Percentiles rank a stretch among this genome's conserved stretches.
These are phyloP conservation scores for Neurospora sp. DNA, from an alignment of 2,329 filamentous ascomycete genomes.

Conservation along the genomic window DNA sequence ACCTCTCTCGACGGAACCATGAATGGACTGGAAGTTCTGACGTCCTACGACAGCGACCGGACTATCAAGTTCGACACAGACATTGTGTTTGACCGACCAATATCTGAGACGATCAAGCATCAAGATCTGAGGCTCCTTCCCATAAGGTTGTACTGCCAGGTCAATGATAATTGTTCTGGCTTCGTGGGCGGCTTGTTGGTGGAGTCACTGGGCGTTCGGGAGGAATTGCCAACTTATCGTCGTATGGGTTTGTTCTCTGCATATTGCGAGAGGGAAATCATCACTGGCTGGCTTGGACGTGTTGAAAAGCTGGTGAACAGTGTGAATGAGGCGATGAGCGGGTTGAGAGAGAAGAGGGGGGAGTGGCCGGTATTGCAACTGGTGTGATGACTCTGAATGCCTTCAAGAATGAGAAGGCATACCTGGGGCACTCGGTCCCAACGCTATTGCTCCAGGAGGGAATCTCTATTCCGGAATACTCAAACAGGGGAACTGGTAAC, in stretches of 20 bases:
- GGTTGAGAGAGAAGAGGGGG: background rate
- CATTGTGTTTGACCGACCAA: background rate
- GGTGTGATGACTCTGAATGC: background rate
- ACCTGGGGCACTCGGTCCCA: background rate
- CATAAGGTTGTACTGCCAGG: background rate
- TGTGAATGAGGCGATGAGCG: background rate
- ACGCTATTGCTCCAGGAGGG: too few relatives aligned
- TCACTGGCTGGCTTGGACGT: background rate
- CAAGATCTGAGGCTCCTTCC: background rate
- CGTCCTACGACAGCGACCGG: background rate
- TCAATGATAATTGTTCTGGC: background rate
- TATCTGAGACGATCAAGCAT: background rate
- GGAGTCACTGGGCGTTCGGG: background rate
- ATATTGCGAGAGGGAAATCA: background rate
- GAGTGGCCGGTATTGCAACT: background rate
- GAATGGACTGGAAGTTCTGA: background rate
- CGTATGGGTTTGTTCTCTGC: background rate
- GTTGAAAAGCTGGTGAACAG: background rate
- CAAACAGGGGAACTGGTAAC: too few relatives aligned
- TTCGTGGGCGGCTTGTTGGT: background rate
- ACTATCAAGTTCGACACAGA: too few relatives aligned
- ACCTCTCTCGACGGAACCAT: too few relatives aligned
- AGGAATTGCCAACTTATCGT: background rate
- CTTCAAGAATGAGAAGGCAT: background rate
- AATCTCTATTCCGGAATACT: too few relatives aligned